Evolutionary conservation across 176 grass and related monocot genomes (phyloP), one percentile per base, ranked within the genome.

Genomic region (Lolium perenne): DNA sequence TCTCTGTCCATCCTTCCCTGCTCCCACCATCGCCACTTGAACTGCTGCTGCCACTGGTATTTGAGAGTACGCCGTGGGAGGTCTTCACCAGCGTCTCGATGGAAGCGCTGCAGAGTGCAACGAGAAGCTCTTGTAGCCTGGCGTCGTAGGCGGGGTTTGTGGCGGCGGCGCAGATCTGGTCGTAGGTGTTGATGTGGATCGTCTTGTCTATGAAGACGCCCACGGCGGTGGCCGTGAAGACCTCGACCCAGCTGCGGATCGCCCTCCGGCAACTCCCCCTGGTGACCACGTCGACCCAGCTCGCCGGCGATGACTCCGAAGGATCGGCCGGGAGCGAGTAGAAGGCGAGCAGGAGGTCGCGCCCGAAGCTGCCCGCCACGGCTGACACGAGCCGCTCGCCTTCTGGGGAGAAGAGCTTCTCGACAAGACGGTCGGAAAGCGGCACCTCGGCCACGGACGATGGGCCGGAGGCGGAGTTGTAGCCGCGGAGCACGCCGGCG

Each of bases 161-260:
- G 63, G 94, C 88, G n/a, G 91, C 96, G 8, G 93, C 77, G 79
- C 95, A 91, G 67, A 98, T 54, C 29, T 98, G 93, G 29, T 98
- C 93, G 48, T 92, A 98, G 58, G 93, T 91, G 88, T 95, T 98
- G 88, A 98, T 94, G 85, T 98, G 91, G 78, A 94, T 95, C 12
- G 96, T 98, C 86, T 92, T 95, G 72, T 95, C 92, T 11, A 98
- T 88, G 87, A 95, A 98, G 35, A 98, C 88, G 12, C 86, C 84
- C 21, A 98, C 91, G 13, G 93, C 89, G 0, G 93, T 98, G 70
- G 93, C 91, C 21, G 94, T 85, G 61, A 98, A 95, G 8, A 88
- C 58, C 50, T 85, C 71, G 17, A 94, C 85, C 80, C 90, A 90
- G 80, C 91, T 87, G 21, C 76, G 48, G 22, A 98, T 89, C 5